Conservation (phyloP, 768 basidiomycete genomes). For the Mycena capillaripes region DNA sequence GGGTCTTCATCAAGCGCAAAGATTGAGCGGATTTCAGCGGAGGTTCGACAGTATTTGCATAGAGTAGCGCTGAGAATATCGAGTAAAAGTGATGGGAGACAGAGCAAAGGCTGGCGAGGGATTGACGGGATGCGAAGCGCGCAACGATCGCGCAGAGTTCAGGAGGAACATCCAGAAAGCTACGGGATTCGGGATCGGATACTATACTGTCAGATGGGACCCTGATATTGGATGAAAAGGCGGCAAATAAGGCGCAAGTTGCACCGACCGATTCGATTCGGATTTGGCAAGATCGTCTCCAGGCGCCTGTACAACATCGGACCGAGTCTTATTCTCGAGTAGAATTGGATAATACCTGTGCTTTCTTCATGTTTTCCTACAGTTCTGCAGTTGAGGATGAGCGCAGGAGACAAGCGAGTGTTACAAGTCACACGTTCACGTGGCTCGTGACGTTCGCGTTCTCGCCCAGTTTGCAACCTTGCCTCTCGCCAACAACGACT, state of each 20-base stretch:
- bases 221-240: not conserved
- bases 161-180: not conserved
- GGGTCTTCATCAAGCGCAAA: slow-evolving; percentile 5
- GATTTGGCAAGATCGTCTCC: not conserved
- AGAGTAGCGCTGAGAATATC: slow-evolving; percentile 5
- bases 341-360: not conserved
- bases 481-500: too few species aligned
- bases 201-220: not conserved
- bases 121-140: slow-evolving; percentile 67
- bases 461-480: not conserved
- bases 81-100: slow-evolving; percentile 20
- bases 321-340: not conserved
- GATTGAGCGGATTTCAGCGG: not conserved
- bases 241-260: too few species aligned
- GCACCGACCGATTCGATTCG: not conserved
- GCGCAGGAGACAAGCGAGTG: not conserved
- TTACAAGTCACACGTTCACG: not conserved
- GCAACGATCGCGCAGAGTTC: slow-evolving; percentile 13
- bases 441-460: not conserved
- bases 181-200: not conserved
- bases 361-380: not conserved
- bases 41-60: slow-evolving; percentile 7
- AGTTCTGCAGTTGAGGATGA: not conserved
- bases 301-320: not conserved
- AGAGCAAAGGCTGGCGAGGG: slow-evolving; percentile 11